Conservation (phyloP, 2,329 filamentous ascomycete genomes). For the Balansia obtecta region DNA sequence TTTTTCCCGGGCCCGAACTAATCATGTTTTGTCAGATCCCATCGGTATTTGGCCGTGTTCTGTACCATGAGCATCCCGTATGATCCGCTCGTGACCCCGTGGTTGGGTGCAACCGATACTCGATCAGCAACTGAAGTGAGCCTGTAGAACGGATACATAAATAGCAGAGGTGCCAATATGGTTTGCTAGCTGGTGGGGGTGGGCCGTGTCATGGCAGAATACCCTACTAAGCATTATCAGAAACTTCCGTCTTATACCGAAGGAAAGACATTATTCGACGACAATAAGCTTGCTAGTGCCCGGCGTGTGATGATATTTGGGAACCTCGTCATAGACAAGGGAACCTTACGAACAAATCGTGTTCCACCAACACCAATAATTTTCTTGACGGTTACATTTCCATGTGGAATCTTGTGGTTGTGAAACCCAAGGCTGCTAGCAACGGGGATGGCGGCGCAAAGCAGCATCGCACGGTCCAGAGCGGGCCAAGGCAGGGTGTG, state of each 20-base stretch:
- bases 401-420: neutral
- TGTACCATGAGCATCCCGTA: too few relatives aligned
- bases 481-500: too few relatives aligned
- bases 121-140: too few relatives aligned
- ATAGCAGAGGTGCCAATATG: neutral
- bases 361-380: neutral
- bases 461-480: too few relatives aligned
- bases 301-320: neutral
- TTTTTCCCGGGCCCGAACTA: too few relatives aligned
- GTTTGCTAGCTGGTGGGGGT: neutral
- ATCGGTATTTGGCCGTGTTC: too few relatives aligned
- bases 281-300: neutral
- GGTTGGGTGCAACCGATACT: too few relatives aligned
- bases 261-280: neutral
- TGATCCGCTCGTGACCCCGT: too few relatives aligned
- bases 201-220: neutral
- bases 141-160: too few relatives aligned
- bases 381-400: neutral
- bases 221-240: neutral
- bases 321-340: neutral
- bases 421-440: neutral
- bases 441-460: too few relatives aligned
- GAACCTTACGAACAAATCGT: conserved; percentile 1
- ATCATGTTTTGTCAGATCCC: neutral
- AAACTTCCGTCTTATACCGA: neutral